Percentiles rank a stretch among this genome's conserved stretches.
phyloP scores from a whole-genome alignment of 148 eudicot species.

The Polygonum maritimum region DNA sequence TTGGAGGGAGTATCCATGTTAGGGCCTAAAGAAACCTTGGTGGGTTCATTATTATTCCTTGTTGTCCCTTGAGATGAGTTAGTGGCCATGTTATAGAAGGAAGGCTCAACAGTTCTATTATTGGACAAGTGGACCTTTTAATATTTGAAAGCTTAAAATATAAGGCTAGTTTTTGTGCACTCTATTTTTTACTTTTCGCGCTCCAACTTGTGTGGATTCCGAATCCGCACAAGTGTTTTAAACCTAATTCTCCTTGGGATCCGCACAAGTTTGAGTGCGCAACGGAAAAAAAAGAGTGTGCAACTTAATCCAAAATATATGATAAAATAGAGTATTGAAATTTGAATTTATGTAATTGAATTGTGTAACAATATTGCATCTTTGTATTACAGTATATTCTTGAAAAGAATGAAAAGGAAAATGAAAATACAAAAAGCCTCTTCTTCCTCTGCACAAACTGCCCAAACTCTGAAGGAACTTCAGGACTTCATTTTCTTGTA shows the following conservation, averaged over 20 bases:
- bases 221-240: no score
- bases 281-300: no score
- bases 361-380: not conserved
- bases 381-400: not conserved
- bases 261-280: no score
- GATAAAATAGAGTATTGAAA: not conserved
- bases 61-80: not conserved
- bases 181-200: no score
- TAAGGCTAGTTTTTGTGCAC: no score
- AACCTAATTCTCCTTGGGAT: no score
- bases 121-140: not conserved
- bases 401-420: not conserved
- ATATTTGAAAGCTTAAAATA: not conserved
- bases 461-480: not conserved
- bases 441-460: conserved; percentile 3
- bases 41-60: not conserved
- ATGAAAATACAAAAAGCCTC: conserved; percentile 3
- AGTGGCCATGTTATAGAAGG: not conserved
- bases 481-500: not conserved
- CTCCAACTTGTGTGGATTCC: no score
- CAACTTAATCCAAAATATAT: no score
- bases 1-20: not conserved
- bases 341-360: not conserved
- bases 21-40: not conserved
- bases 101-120: not conserved